Conservation (phyloP, 2,329 filamentous ascomycete species). For the Colletotrichum eleusines region DNA sequence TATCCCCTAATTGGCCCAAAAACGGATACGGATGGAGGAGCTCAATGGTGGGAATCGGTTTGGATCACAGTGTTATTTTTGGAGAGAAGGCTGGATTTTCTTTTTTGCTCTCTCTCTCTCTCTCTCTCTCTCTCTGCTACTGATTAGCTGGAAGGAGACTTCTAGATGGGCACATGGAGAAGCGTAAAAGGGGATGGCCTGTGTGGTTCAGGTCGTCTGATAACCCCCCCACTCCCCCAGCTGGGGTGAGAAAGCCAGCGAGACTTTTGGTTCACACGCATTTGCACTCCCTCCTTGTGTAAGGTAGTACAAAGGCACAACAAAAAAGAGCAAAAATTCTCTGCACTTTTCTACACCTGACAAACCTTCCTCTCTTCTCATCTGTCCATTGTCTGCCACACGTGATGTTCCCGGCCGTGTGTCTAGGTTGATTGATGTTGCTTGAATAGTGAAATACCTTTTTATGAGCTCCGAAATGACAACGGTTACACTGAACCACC, state of each 20-base stretch:
- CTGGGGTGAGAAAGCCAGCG: constrained; percentile 22
- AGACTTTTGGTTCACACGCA: constrained; percentile 31
- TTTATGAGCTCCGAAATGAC: background rate
- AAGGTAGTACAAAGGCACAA: constrained; percentile 55
- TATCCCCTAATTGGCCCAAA: constrained; percentile 40
- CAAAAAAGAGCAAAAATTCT: constrained; percentile 53
- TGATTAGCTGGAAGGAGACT: constrained; percentile 25
- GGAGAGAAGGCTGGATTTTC: constrained; percentile 37
- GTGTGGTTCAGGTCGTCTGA: constrained; percentile 14
- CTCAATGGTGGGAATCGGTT: constrained; percentile 1
- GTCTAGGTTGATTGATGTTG: background rate
- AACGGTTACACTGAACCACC: background rate
- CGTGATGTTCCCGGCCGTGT: background rate
- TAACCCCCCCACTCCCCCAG: too few species aligned
- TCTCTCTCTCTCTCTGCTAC: background rate
- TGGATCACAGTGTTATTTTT: constrained; percentile 33
- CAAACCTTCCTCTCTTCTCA: background rate
- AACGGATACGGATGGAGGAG: background rate
- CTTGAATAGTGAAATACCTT: background rate
- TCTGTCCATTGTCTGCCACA: too few species aligned
- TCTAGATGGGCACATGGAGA: constrained; percentile 21
- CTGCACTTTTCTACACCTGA: constrained; percentile 23
- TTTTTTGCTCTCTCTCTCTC: constrained; percentile 1
- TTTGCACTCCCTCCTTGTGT: constrained; percentile 48
- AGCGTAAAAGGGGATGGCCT: constrained; percentile 12